phyloP scores from a whole-genome alignment of 208 protist species.

The Polymyxa betae region DNA sequence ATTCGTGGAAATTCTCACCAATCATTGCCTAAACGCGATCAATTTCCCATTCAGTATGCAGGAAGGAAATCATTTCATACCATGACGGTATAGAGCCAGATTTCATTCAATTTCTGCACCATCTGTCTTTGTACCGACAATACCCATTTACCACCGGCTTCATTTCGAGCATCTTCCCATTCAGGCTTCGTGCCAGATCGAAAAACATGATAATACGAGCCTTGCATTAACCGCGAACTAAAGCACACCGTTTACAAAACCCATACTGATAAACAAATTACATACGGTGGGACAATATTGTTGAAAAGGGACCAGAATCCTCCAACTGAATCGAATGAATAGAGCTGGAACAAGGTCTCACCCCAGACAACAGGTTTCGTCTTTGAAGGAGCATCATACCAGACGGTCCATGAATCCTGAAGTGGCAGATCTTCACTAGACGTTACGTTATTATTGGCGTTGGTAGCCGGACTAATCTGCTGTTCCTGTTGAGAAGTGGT shows the following conservation, averaged over 20 bases:
- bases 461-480: no score
- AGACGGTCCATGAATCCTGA: neutral
- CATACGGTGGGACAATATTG: neutral
- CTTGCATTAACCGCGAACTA: neutral
- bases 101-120: neutral
- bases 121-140: constrained; percentile 12
- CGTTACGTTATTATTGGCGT: no score
- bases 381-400: neutral
- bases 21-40: no score
- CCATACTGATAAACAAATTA: neutral
- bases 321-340: neutral
- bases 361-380: constrained; percentile 23
- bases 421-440: neutral
- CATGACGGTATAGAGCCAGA: neutral
- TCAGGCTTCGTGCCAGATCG: constrained; percentile 1
- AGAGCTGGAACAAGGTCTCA: neutral
- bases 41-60: no score
- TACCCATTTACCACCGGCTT: neutral
- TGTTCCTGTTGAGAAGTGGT: no score
- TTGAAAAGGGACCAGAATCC: constrained; percentile 17
- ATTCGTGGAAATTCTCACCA: constrained; percentile 2
- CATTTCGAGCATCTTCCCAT: constrained; percentile 8
- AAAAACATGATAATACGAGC: neutral
- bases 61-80: no score
- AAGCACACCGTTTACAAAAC: neutral